Percentiles rank a stretch among this genome's conserved stretches.
Conservation (phyloP, 129 eudicot genomes). For the sunflower (Helianthus annuus) region DNA sequence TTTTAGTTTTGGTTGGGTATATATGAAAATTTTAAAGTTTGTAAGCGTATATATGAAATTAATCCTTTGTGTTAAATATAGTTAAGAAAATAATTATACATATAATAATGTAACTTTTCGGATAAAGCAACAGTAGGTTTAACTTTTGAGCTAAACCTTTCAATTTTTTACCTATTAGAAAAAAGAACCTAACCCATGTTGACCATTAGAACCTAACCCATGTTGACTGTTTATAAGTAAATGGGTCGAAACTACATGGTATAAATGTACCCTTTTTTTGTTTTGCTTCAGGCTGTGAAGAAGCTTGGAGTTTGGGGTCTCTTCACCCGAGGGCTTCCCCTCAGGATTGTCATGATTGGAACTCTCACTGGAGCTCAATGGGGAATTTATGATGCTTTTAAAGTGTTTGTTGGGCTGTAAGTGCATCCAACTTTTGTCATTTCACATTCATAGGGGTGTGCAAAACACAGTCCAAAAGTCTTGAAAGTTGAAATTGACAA, state of each 20-base stretch:
- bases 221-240: background rate
- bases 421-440: constrained; percentile 19
- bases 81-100: too few species aligned
- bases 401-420: constrained; percentile 97
- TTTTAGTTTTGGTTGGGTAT: too few species aligned
- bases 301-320: constrained; percentile 81
- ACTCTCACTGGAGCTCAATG: constrained; percentile 97
- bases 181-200: too few species aligned
- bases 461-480: background rate
- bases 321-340: constrained; percentile 91
- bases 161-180: too few species aligned
- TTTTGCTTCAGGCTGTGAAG: constrained; percentile 70
- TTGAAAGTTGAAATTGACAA: background rate
- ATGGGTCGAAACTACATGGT: background rate
- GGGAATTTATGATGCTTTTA: constrained; percentile 94
- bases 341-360: constrained; percentile 97
- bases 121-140: too few species aligned
- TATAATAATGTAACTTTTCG: too few species aligned
- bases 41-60: too few species aligned
- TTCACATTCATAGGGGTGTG: background rate
- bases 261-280: background rate
- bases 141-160: too few species aligned
- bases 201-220: background rate
- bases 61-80: background rate
- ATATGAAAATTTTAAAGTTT: too few species aligned